Conservation (phyloP, 2,329 filamentous ascomycete species). For the Claviceps humidiphila region DNA sequence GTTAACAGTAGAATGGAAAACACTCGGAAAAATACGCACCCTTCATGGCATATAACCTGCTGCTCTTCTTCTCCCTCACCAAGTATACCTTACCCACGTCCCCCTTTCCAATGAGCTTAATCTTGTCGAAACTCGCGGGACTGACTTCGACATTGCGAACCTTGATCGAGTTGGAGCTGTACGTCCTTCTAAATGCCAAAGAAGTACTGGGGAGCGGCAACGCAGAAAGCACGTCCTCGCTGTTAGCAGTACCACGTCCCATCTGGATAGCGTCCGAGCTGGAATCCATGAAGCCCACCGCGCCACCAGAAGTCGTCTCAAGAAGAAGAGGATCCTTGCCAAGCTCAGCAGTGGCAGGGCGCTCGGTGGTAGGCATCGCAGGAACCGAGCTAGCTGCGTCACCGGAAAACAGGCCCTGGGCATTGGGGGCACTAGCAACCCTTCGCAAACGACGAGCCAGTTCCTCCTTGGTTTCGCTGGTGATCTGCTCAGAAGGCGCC, state of each 20-base stretch:
- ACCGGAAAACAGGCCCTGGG: conserved; percentile 73
- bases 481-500: conserved; percentile 51
- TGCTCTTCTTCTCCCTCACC: conserved; percentile 95
- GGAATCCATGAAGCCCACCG: conserved; percentile 17
- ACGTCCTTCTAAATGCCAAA: conserved; percentile 79
- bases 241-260: conserved; percentile 26
- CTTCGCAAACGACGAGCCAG: conserved; percentile 81
- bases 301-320: conserved; percentile 28
- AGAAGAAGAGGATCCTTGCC: conserved; percentile 62
- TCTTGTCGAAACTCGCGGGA: conserved; percentile 95
- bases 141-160: conserved; percentile 93
- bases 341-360: conserved; percentile 74
- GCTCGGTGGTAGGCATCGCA: conserved; percentile 39
- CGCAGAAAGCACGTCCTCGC: conserved; percentile 41
- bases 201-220: conserved; percentile 54
- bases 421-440: conserved; percentile 93
- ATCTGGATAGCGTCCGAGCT: conserved; percentile 15
- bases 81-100: conserved; percentile 98
- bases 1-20: too few relatives aligned
- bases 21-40: conserved; percentile 39
- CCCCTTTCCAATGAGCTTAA: conserved; percentile 97
- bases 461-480: conserved; percentile 79
- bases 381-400: conserved; percentile 10
- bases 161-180: conserved; percentile 99
- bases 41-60: conserved; percentile 94